Base-by-base conservation (phyloP, 805 yeast species). In the Candida hispaniensis region DNA sequence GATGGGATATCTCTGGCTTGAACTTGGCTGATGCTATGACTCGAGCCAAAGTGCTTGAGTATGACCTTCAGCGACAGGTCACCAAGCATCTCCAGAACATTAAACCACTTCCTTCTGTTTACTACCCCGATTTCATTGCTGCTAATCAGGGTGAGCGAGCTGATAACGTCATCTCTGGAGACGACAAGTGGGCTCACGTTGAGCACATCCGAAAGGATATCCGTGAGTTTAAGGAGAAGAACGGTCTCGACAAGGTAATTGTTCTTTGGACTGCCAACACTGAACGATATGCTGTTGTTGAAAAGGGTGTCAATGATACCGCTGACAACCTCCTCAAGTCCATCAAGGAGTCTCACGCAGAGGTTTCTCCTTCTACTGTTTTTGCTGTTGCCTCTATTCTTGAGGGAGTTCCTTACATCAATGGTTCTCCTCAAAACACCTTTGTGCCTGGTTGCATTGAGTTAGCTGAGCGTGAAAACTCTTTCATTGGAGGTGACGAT, bases 261-360 rank as follows among this genome's bases (percentile, higher is more conserved):
- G 80, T 88, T 29, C 67, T 86, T 52, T 86, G 97, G 97, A 85
- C 95, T 27, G 97, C 97, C 39, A 88, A 86, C 64, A 86, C 97
- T 39, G 97, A 86, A 64, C 75, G 96, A 56, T 85, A 79, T 56
- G 73, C 93, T 26, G 86, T 79, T 24, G 53, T 88, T 26, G 60
- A 75, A 26, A 63, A 66, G 4, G 91, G 93, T 41, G 82, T 88
- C 45, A 85, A 86, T 54, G 96, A 86, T 58, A 80, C 88, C 16
- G 75, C 83, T 34, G 93, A 79, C 23, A 79, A 80, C 60, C 63
- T 86, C 53, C 47, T 86, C 46, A 60, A 66, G 33, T 55, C 94
- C 12, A 74, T 86, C 58, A 83, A 82, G 61, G 56, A 56, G 21
- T 82, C 80, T 49, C 94, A 86, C 54, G 67, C 60, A 23, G 96